Percentiles rank a stretch among this genome's conserved stretches.
phyloP scores from a whole-genome alignment of 176 grass and related monocot species.

The Guadua angustifolia region DNA sequence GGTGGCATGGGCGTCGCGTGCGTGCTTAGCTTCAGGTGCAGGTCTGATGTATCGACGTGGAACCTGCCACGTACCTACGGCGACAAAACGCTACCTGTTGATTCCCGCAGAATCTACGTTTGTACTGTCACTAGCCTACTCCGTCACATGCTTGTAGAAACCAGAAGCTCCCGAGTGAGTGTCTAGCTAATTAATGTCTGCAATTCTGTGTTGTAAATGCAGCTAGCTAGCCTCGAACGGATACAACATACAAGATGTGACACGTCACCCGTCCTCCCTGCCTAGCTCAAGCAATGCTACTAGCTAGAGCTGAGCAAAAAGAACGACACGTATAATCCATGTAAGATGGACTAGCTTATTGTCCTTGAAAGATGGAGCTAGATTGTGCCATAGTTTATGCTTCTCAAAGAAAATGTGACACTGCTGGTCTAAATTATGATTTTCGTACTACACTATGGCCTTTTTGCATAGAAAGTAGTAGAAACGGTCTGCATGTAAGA shows the following conservation, averaged over 20 bases:
- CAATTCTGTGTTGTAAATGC: no score
- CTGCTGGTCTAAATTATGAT: not conserved
- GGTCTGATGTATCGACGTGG: slow-evolving; percentile 14
- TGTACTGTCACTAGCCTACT: no score
- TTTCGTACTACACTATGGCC: not conserved
- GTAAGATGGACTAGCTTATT: not conserved
- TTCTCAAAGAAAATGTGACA: not conserved
- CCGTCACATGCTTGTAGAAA: no score
- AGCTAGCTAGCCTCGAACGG: no score
- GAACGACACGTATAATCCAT: not conserved
- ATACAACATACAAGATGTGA: no score
- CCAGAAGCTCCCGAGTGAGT: no score
- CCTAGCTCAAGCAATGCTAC: no score
- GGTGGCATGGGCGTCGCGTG: not conserved
- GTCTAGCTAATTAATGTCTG: no score
- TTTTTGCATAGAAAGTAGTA: not conserved
- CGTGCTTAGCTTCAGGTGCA: slow-evolving; percentile 26
- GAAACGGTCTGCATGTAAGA: no score
- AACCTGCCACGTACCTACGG: not conserved
- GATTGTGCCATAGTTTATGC: slow-evolving; percentile 3
- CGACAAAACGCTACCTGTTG: not conserved
- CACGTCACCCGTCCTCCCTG: no score
- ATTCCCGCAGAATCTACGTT: not conserved
- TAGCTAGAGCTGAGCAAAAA: not conserved
- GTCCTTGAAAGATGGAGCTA: not conserved